Conservation (phyloP, 2,329 filamentous ascomycete genomes). For the Cadophora sp. region DNA sequence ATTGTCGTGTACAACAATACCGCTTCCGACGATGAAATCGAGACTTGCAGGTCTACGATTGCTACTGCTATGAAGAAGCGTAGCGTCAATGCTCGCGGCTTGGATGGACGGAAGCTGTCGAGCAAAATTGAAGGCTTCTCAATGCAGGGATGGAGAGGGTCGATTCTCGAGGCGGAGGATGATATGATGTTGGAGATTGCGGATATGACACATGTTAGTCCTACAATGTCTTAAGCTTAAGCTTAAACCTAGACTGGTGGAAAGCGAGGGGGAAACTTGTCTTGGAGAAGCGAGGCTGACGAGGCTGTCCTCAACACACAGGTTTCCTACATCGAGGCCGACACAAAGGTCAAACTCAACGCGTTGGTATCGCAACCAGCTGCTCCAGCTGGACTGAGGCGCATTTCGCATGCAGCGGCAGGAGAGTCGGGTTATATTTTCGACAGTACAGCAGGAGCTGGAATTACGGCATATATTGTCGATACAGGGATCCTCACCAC, state of each 20-base stretch:
- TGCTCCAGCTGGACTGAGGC: conserved; percentile 49
- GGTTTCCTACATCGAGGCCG: conserved; percentile 61
- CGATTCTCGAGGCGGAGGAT: conserved; percentile 59
- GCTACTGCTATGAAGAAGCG: conserved; percentile 59
- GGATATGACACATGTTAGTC: conserved; percentile 44
- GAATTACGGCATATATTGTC: conserved; percentile 46
- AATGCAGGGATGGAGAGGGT: conserved; percentile 58
- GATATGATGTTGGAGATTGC: conserved; percentile 57
- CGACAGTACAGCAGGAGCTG: conserved; percentile 42
- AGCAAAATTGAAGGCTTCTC: conserved; percentile 51
- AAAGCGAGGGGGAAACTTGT: neutral
- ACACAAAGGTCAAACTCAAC: conserved; percentile 54
- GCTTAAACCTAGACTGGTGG: neutral
- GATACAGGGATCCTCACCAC: conserved; percentile 47
- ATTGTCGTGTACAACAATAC: conserved; percentile 69
- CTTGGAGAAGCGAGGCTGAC: conserved; percentile 2
- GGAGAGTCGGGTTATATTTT: conserved; percentile 42
- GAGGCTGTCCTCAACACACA: conserved; percentile 37
- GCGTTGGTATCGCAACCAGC: conserved; percentile 57
- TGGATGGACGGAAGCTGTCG: conserved; percentile 52
- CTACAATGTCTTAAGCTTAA: neutral
- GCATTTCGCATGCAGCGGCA: conserved; percentile 41
- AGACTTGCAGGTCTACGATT: conserved; percentile 56
- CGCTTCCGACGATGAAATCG: conserved; percentile 55
- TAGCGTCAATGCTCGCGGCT: conserved; percentile 59